Evolutionary conservation across 225 moss, liverwort and hornwort species (phyloP).

Genomic region (Thuidium tamariscinum): DNA sequence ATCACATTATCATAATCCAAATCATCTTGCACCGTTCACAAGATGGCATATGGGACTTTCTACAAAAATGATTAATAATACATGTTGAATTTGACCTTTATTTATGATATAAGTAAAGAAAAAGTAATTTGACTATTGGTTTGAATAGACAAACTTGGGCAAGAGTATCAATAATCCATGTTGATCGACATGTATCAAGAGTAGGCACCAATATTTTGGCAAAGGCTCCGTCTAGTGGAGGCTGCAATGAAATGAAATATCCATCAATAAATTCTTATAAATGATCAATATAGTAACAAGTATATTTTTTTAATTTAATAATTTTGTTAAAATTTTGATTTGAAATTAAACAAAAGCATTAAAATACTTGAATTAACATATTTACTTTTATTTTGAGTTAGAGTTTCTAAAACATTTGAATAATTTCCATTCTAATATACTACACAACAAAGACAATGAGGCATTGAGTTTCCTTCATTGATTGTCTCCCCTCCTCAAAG

Average conservation of each 20-base stretch:
- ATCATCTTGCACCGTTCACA: background rate
- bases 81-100: background rate
- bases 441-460: fast-evolving
- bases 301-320: background rate
- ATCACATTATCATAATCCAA: fast-evolving
- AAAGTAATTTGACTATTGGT: background rate
- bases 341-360: background rate
- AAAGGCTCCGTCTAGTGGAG: slow-evolving; percentile 66
- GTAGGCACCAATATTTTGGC: slow-evolving; percentile 82
- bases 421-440: background rate
- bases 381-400: too few relatives aligned
- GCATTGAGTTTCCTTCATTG: background rate
- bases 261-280: background rate
- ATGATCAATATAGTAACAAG: background rate
- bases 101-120: fast-evolving
- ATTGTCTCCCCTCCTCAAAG: background rate
- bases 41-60: background rate
- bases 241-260: slow-evolving; percentile 17
- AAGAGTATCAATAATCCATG: slow-evolving; percentile 62
- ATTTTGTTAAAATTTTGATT: background rate
- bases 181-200: slow-evolving; percentile 74
- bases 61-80: background rate
- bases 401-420: background rate
- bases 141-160: slow-evolving; percentile 23
- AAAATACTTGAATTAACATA: background rate